A percentile compares a stretch with the other conserved stretches of the same genome.
These are phyloP conservation scores for Nicotiana sylvestris DNA, from an alignment of 257 asterid species.

Conservation along the genomic window DNA sequence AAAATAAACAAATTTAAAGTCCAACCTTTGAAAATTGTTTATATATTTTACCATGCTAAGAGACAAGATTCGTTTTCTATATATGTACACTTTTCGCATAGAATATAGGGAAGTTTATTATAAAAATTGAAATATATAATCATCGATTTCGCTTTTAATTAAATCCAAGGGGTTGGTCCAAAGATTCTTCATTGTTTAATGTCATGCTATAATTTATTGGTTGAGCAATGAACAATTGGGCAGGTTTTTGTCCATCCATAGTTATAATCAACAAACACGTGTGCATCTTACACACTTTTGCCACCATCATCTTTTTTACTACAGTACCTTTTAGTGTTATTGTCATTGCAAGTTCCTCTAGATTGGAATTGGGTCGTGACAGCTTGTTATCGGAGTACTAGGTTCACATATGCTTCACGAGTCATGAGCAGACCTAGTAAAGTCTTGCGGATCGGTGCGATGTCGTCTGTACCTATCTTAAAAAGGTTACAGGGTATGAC, in stretches of 20 bases:
- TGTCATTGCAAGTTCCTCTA: neutral
- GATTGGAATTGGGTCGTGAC: no score
- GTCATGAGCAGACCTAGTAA: no score
- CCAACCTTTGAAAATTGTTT: neutral
- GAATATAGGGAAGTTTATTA: neutral
- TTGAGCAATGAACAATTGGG: neutral
- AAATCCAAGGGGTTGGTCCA: conserved; percentile 9
- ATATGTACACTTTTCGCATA: neutral
- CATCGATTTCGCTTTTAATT: neutral
- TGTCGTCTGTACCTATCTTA: no score
- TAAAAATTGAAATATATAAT: neutral
- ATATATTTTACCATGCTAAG: neutral
- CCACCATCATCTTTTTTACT: neutral
- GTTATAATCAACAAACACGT: neutral
- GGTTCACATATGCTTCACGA: no score
- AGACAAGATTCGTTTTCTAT: conserved; percentile 4
- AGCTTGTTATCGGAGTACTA: no score
- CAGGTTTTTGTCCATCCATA: neutral
- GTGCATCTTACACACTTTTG: neutral
- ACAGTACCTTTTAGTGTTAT: neutral
- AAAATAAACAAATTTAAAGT: neutral
- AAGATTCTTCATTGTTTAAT: neutral
- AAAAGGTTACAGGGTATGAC: no score
- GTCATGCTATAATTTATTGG: neutral
- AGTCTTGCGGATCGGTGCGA: no score